Percentiles rank a stretch among this genome's conserved stretches.
phyloP scores from a whole-genome alignment of 176 grass and related monocot genomes.

The Eragrostis curvula region DNA sequence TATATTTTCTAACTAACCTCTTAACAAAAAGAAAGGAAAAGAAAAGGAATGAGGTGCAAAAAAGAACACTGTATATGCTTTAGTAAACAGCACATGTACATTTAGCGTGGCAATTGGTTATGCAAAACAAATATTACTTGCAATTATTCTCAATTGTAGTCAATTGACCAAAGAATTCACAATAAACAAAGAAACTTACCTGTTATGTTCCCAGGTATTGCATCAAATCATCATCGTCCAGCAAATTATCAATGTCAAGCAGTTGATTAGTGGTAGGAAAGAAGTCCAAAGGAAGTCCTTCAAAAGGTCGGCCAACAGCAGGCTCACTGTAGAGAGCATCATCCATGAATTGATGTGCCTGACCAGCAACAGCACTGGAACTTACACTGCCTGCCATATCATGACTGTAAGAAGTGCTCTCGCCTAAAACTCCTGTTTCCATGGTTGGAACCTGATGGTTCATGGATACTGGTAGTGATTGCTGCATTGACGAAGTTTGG shows the following conservation, averaged over 20 bases:
- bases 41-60: not conserved
- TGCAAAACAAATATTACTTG: not conserved
- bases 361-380: conserved; percentile 35
- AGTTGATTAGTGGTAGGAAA: conserved; percentile 65
- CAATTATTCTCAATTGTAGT: not conserved
- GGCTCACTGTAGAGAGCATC: conserved; percentile 52
- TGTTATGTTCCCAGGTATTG: conserved; percentile 86
- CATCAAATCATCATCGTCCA: conserved; percentile 87
- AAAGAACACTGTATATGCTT: not conserved
- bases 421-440: conserved; percentile 21
- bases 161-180: not conserved
- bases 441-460: conserved; percentile 41
- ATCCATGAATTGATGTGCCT: conserved; percentile 37
- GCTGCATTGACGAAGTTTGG: conserved; percentile 31
- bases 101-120: not conserved
- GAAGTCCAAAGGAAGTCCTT: conserved; percentile 65
- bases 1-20: not conserved
- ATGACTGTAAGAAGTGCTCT: conserved; percentile 51
- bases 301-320: conserved; percentile 54
- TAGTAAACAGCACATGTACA: not conserved
- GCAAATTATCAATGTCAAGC: conserved; percentile 62
- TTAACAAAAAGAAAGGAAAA: too few relatives aligned
- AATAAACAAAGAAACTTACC: conserved; percentile 31
- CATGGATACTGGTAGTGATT: conserved; percentile 37
- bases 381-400: conserved; percentile 33